A percentile compares a stretch with the other conserved stretches of the same genome.
phyloP scores from a whole-genome alignment of 2,329 filamentous ascomycete genomes.

The Monilinia fructigena region DNA sequence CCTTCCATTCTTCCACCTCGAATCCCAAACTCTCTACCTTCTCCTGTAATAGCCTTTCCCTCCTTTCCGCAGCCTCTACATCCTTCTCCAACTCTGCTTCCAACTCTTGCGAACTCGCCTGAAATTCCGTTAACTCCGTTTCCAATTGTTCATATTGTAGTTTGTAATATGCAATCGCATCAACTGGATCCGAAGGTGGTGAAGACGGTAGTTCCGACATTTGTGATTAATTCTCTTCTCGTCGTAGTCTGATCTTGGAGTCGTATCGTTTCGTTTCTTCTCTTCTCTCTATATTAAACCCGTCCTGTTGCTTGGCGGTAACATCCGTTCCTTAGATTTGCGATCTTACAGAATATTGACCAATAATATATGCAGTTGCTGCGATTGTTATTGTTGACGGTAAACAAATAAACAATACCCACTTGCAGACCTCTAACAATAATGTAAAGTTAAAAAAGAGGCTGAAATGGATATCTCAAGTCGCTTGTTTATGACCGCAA shows the following conservation, averaged over 20 bases:
- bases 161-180: conserved; percentile 93
- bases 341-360: conserved; percentile 9
- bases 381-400: conserved; percentile 11
- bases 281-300: conserved; percentile 21
- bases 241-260: conserved; percentile 10
- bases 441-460: background rate
- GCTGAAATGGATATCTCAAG: too few species aligned
- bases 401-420: conserved; percentile 16
- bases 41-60: conserved; percentile 80
- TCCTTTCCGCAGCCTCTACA: conserved; percentile 90
- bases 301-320: conserved; percentile 20
- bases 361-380: conserved; percentile 6
- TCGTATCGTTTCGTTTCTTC: conserved; percentile 15
- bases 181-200: conserved; percentile 61
- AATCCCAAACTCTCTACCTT: conserved; percentile 82
- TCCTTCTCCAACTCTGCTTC: conserved; percentile 95
- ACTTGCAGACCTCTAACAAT: background rate
- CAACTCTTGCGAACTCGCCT: conserved; percentile 88
- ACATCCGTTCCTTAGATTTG: conserved; percentile 20
- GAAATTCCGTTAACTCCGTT: conserved; percentile 87
- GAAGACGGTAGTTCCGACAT: conserved; percentile 59
- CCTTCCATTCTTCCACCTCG: conserved; percentile 98
- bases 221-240: conserved; percentile 27
- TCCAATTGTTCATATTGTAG: conserved; percentile 91
- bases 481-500: too few species aligned